phyloP scores from a whole-genome alignment of 495 filamentous ascomycete genomes.

The Chaetomium fimeti region DNA sequence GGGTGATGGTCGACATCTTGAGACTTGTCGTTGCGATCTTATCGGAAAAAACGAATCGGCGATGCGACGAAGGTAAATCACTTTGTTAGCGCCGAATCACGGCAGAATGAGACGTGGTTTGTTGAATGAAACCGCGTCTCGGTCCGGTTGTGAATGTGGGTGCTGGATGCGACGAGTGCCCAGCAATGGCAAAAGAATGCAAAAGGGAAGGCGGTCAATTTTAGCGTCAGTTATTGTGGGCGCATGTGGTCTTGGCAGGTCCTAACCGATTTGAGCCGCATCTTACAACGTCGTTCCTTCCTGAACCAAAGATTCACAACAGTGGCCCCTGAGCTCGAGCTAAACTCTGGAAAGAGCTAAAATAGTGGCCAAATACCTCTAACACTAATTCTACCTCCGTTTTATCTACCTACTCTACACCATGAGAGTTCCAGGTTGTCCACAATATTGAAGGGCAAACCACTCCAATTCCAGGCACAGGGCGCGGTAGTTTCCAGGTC shows the following conservation, averaged over 20 bases:
- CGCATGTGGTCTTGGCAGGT: neutral
- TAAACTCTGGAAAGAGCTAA: too few relatives aligned
- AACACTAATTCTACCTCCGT: too few relatives aligned
- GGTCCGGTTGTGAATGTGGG: neutral
- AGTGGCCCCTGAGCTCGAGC: neutral
- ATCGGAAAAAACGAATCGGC: neutral
- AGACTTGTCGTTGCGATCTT: neutral
- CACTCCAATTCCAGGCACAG: too few relatives aligned
- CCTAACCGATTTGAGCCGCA: neutral
- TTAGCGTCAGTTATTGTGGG: neutral
- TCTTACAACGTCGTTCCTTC: neutral
- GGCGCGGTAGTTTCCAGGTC: too few relatives aligned
- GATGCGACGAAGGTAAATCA: neutral
- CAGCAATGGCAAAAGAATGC: neutral
- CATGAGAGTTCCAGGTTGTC: too few relatives aligned
- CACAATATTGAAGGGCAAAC: too few relatives aligned
- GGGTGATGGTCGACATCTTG: conserved; percentile 74
- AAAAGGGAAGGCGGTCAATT: conserved; percentile 10
- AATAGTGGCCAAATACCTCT: too few relatives aligned
- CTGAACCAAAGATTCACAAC: neutral
- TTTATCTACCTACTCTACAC: too few relatives aligned
- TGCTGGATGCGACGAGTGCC: neutral
- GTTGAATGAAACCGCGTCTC: neutral
- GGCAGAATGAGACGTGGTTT: neutral
- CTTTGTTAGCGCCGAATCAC: neutral